These are phyloP conservation scores for Albugo laibachii DNA, from an alignment of 352 stramenopile genomes.

Conservation along the genomic window DNA sequence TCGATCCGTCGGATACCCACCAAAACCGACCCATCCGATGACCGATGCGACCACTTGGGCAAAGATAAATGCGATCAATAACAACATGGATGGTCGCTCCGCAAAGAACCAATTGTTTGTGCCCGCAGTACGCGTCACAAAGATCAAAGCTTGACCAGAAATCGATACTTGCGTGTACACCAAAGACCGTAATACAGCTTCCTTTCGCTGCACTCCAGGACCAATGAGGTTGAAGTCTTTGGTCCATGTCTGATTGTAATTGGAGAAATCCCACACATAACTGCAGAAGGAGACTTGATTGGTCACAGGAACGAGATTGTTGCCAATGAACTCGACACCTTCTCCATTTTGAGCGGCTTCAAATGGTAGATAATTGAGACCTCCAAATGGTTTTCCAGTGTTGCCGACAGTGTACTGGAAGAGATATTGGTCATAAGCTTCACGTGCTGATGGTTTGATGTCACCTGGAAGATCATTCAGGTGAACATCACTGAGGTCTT, in stretches of 20 bases:
- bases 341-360: not conserved
- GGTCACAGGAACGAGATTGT: conserved; percentile 5
- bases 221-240: conserved; percentile 4
- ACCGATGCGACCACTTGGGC: conserved; percentile 6
- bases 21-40: conserved; percentile 6
- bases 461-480: conserved; percentile 2
- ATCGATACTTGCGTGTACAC: conserved; percentile 10
- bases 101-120: conserved; percentile 10
- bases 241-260: conserved; percentile 6
- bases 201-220: conserved; percentile 6
- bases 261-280: conserved; percentile 8
- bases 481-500: conserved; percentile 5
- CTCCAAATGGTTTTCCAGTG: not conserved
- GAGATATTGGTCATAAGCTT: conserved; percentile 2
- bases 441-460: not conserved
- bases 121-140: conserved; percentile 8
- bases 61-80: conserved; percentile 8
- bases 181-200: conserved; percentile 4
- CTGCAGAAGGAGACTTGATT: conserved; percentile 6
- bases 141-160: conserved; percentile 9
- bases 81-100: conserved; percentile 6
- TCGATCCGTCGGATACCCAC: conserved; percentile 5
- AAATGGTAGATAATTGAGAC: not conserved
- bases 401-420: conserved; percentile 4
- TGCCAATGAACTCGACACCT: conserved; percentile 4